Conservation (phyloP, 139 green algal species). For the Chlamydomonas sp. region DNA sequence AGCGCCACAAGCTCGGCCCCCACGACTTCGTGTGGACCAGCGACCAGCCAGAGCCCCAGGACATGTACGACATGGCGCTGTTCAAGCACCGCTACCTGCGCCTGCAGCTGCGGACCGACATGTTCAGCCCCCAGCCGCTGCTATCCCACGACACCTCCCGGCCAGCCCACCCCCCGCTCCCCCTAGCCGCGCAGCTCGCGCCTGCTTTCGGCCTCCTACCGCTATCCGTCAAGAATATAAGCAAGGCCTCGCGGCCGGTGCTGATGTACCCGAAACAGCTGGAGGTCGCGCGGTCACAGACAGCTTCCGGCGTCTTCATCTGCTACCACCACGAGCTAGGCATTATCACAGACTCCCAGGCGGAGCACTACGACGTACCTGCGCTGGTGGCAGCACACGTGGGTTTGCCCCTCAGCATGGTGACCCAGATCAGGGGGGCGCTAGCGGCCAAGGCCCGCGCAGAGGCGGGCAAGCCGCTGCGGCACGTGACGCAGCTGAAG, state of each 20-base stretch:
- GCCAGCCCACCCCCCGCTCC: background rate
- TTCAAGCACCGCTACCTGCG: conserved; percentile 21
- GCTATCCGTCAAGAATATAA: conserved; percentile 36
- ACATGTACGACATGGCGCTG: conserved; percentile 31
- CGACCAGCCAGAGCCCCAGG: conserved; percentile 20
- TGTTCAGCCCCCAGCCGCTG: conserved; percentile 3
- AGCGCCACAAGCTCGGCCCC: background rate
- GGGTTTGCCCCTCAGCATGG: conserved; percentile 36
- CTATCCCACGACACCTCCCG: background rate
- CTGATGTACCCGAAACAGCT: conserved; percentile 25
- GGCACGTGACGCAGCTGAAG: conserved; percentile 32
- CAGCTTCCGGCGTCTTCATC: conserved; percentile 33
- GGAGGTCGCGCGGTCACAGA: background rate
- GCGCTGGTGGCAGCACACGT: conserved; percentile 45
- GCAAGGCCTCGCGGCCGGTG: conserved; percentile 29
- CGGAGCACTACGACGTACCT: conserved; percentile 30
- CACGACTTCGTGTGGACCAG: conserved; percentile 15
- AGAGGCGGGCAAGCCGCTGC: conserved; percentile 26
- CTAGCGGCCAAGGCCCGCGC: conserved; percentile 5
- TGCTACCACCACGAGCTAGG: conserved; percentile 45
- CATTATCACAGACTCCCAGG: conserved; percentile 1
- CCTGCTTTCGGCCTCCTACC: conserved; percentile 28
- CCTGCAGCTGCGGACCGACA: conserved; percentile 40
- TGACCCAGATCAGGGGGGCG: conserved; percentile 25
- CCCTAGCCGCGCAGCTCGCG: conserved; percentile 5